Conservation (phyloP, 2,329 filamentous ascomycete genomes). For the Talaromyces sp. region DNA sequence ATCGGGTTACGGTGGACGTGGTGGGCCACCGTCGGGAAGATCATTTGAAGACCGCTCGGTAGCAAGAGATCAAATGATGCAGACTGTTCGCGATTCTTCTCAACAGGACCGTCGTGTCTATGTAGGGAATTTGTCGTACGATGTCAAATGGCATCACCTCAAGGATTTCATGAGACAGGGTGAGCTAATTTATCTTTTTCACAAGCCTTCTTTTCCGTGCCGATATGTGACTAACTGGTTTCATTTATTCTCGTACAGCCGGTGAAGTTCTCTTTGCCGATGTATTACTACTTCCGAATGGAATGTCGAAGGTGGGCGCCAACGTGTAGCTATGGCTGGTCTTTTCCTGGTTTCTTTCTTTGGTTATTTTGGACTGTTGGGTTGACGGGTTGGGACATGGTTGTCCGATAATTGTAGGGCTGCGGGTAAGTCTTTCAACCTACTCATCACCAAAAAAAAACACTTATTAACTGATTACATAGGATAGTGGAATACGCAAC, state of each 20-base stretch:
- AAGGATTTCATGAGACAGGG: conserved; percentile 99
- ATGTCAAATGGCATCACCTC: conserved; percentile 99
- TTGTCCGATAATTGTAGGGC: conserved; percentile 92
- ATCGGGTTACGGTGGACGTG: conserved; percentile 52
- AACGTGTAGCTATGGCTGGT: conserved; percentile 82
- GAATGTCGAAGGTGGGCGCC: conserved; percentile 99
- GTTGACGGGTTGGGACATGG: conserved; percentile 97
- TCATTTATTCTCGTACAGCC: conserved; percentile 52
- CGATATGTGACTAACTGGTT: conserved; percentile 24
- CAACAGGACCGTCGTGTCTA: conserved; percentile 99
- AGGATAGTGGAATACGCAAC: conserved; percentile 99
- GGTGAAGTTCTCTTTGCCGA: conserved; percentile 99
- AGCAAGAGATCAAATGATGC: conserved; percentile 94
- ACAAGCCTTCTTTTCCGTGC: not conserved
- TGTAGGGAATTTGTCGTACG: conserved; percentile 96
- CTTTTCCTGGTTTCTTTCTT: conserved; percentile 50
- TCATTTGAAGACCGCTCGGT: conserved; percentile 76
- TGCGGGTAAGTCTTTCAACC: conserved; percentile 73
- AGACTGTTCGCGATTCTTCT: conserved; percentile 83
- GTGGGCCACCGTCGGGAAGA: conserved; percentile 60
- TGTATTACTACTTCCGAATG: conserved; percentile 98
- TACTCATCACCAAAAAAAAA: not conserved
- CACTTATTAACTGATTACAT: conserved; percentile 4
- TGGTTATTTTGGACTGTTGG: conserved; percentile 71
- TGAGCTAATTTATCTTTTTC: conserved; percentile 46